These are phyloP conservation scores for Pseudocercospora pini-densiflorae DNA, from an alignment of 2,329 filamentous ascomycete species.

Conservation along the genomic window DNA sequence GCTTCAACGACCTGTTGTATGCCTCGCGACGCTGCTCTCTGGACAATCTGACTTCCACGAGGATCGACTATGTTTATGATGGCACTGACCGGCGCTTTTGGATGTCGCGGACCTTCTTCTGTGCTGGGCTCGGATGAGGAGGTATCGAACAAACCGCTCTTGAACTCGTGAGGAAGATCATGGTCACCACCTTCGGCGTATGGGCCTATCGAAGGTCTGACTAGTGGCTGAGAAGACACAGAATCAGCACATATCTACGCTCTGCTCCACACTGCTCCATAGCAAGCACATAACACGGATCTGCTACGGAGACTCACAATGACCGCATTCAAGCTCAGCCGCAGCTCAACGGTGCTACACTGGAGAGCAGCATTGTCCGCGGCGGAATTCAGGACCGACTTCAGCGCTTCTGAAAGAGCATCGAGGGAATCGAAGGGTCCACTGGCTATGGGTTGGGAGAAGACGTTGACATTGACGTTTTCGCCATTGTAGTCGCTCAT, in stretches of 20 bases:
- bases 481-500: conserved; percentile 28
- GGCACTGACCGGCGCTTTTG: conserved; percentile 28
- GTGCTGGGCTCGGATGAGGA: conserved; percentile 2
- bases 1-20: conserved; percentile 50
- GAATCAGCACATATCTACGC: background rate
- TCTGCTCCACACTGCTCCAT: background rate
- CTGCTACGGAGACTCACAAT: conserved; percentile 10
- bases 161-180: conserved; percentile 38
- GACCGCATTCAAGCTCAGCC: conserved; percentile 27
- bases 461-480: conserved; percentile 10
- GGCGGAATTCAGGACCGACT: conserved; percentile 24
- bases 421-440: conserved; percentile 30
- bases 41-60: conserved; percentile 50
- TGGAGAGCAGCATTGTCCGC: conserved; percentile 22
- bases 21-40: conserved; percentile 53
- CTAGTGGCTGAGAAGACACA: conserved; percentile 20
- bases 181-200: conserved; percentile 36
- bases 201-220: conserved; percentile 36
- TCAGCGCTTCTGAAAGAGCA: conserved; percentile 30
- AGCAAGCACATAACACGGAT: background rate
- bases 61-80: conserved; percentile 39
- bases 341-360: conserved; percentile 33
- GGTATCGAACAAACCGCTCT: conserved; percentile 22
- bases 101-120: conserved; percentile 21
- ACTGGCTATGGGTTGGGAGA: conserved; percentile 13